A percentile compares a stretch with the other conserved stretches of the same genome.
phyloP scores from a whole-genome alignment of 2,329 filamentous ascomycete species.

The Aurifilum marmelostoma region DNA sequence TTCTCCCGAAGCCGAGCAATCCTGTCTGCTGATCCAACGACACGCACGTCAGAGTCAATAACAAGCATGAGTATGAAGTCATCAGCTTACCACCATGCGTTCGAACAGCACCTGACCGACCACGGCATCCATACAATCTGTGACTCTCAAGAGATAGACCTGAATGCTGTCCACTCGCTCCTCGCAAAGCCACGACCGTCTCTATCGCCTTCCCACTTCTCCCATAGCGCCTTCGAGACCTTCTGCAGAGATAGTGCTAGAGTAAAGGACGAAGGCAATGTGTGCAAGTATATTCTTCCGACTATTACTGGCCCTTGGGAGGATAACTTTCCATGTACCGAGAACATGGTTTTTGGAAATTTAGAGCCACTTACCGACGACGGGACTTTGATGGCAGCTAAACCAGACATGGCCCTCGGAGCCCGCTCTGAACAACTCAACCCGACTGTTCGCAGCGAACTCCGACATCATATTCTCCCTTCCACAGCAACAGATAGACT shows the following conservation, averaged over 20 bases:
- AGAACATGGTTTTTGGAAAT: conserved; percentile 40
- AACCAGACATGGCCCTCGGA: conserved; percentile 41
- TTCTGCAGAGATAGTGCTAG: conserved; percentile 37
- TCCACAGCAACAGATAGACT: conserved; percentile 38
- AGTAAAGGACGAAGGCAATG: conserved; percentile 41
- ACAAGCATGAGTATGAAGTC: conserved; percentile 34
- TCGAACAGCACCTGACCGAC: conserved; percentile 44
- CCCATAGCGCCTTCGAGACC: conserved; percentile 35
- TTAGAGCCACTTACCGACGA: conserved; percentile 42
- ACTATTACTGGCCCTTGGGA: conserved; percentile 35
- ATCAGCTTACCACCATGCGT: conserved; percentile 39
- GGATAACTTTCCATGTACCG: conserved; percentile 33
- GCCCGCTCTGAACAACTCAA: conserved; percentile 29
- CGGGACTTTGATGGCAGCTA: conserved; percentile 34
- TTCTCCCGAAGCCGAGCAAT: conserved; percentile 26
- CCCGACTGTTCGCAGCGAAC: conserved; percentile 31
- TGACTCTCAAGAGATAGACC: conserved; percentile 38
- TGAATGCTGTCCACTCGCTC: conserved; percentile 36
- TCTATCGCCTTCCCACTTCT: conserved; percentile 42
- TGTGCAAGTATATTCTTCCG: conserved; percentile 39
- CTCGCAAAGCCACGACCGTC: conserved; percentile 37
- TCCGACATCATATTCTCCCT: conserved; percentile 39
- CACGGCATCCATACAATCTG: conserved; percentile 36
- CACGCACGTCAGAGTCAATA: conserved; percentile 24
- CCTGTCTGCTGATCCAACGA: conserved; percentile 26